These are phyloP conservation scores for Furcasterigmium furcatum DNA, from an alignment of 2,329 filamentous ascomycete genomes.

Conservation along the genomic window DNA sequence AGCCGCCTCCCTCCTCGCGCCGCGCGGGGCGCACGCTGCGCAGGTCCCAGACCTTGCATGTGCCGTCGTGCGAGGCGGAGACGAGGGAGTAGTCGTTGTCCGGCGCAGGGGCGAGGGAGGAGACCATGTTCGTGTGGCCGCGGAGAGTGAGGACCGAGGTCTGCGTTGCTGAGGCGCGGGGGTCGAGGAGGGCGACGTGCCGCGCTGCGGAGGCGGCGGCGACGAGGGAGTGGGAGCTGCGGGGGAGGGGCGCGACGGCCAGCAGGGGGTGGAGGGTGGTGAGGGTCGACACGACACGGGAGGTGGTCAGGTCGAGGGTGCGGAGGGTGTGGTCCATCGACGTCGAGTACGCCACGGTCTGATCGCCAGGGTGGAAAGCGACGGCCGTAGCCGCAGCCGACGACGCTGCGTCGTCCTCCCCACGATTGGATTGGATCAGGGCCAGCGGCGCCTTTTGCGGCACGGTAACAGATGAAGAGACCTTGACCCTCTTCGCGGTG, in stretches of 20 bases:
- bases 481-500: conserved; percentile 74
- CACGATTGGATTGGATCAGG: conserved; percentile 51
- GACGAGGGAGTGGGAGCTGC: conserved; percentile 50
- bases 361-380: conserved; percentile 80
- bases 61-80: conserved; percentile 88
- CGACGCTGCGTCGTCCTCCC: conserved; percentile 64
- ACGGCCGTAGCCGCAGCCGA: conserved; percentile 72
- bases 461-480: conserved; percentile 41
- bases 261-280: conserved; percentile 82
- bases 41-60: conserved; percentile 91
- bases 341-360: conserved; percentile 85
- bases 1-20: conserved; percentile 56
- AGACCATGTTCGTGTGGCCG: conserved; percentile 76
- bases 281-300: conserved; percentile 73
- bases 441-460: conserved; percentile 76
- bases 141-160: conserved; percentile 87
- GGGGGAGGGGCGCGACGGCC: conserved; percentile 70
- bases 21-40: conserved; percentile 61
- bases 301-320: conserved; percentile 87
- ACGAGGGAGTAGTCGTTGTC: conserved; percentile 79
- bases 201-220: conserved; percentile 79
- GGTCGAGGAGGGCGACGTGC: conserved; percentile 91
- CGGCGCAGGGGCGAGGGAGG: conserved; percentile 36
- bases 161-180: conserved; percentile 70
- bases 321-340: conserved; percentile 89